phyloP scores from a whole-genome alignment of 176 grass and related monocot species.

The Zea luxurians region DNA sequence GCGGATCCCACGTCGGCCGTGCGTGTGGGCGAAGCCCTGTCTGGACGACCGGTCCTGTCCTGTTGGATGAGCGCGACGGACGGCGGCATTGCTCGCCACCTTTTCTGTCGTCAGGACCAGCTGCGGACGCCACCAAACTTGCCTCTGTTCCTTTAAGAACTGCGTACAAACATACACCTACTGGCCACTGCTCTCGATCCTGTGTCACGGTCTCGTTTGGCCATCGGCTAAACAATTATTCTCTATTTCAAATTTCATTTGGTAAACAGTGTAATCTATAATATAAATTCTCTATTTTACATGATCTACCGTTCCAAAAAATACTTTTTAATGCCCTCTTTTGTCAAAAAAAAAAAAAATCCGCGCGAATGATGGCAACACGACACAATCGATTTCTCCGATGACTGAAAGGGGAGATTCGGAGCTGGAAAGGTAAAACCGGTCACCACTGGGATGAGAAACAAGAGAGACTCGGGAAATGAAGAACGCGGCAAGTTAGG shows the following conservation, averaged over 20 bases:
- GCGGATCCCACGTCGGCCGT: neutral
- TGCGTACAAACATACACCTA: neutral
- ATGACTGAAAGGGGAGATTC: too few relatives aligned
- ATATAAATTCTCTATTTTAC: too few relatives aligned
- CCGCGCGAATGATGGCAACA: neutral
- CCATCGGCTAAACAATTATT: too few relatives aligned
- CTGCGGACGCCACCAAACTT: slow-evolving; percentile 28
- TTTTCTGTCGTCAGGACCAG: neutral
- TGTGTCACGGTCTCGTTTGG: neutral
- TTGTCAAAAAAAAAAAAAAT: too few relatives aligned
- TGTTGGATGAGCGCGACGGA: slow-evolving; percentile 14
- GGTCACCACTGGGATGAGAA: neutral
- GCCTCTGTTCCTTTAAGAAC: slow-evolving; percentile 30
- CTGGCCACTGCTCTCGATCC: neutral
- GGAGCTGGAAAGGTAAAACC: neutral
- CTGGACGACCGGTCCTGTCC: slow-evolving; percentile 25
- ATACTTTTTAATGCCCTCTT: neutral
- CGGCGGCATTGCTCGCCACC: neutral
- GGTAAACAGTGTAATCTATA: too few relatives aligned
- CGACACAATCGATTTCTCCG: neutral
- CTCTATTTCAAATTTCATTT: too few relatives aligned
- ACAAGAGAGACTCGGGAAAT: neutral
- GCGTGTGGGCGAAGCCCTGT: slow-evolving; percentile 7
- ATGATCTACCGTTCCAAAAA: neutral
- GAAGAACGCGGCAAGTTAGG: slow-evolving; percentile 27